Percentiles rank a stretch among this genome's conserved stretches.
phyloP scores from a whole-genome alignment of 2,329 filamentous ascomycete species.

The Xylaria sp. region DNA sequence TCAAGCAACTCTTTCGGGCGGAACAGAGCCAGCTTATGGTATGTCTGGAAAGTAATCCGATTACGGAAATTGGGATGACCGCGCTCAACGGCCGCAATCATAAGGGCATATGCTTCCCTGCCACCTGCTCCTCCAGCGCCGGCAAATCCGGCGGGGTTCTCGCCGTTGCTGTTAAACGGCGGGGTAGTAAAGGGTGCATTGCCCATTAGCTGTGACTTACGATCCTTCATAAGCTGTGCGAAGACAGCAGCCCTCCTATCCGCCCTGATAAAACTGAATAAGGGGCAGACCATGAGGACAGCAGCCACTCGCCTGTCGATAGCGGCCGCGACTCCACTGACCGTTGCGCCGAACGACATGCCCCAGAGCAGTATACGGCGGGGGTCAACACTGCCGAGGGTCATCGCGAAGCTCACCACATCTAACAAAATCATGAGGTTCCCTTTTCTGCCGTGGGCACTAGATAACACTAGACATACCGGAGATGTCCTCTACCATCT shows the following conservation, averaged over 20 bases:
- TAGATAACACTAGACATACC: background rate
- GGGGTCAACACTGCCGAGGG: slow-evolving; percentile 28
- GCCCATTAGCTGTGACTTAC: slow-evolving; percentile 14
- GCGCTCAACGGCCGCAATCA: slow-evolving; percentile 24
- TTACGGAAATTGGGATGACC: slow-evolving; percentile 34
- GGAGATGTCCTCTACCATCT: slow-evolving; percentile 6
- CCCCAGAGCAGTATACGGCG: slow-evolving; percentile 30
- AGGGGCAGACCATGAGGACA: slow-evolving; percentile 35
- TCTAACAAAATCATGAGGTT: background rate
- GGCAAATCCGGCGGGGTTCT: slow-evolving; percentile 17
- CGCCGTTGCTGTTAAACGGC: slow-evolving; percentile 18
- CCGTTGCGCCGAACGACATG: slow-evolving; percentile 31
- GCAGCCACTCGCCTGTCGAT: slow-evolving; percentile 27
- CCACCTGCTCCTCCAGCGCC: slow-evolving; percentile 31
- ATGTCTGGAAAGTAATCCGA: slow-evolving; percentile 38
- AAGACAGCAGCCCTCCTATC: slow-evolving; percentile 21
- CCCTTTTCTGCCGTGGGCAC: background rate
- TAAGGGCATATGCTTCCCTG: slow-evolving; percentile 31
- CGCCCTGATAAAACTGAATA: slow-evolving; percentile 27
- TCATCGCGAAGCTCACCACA: slow-evolving; percentile 10
- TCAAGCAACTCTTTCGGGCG: slow-evolving; percentile 32
- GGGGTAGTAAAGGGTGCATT: slow-evolving; percentile 15
- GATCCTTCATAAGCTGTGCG: slow-evolving; percentile 29
- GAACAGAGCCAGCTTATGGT: slow-evolving; percentile 39
- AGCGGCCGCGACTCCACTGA: slow-evolving; percentile 27